Evolutionary conservation across 345 rosid genomes (phyloP).

Genomic region (Isatis tinctoria): DNA sequence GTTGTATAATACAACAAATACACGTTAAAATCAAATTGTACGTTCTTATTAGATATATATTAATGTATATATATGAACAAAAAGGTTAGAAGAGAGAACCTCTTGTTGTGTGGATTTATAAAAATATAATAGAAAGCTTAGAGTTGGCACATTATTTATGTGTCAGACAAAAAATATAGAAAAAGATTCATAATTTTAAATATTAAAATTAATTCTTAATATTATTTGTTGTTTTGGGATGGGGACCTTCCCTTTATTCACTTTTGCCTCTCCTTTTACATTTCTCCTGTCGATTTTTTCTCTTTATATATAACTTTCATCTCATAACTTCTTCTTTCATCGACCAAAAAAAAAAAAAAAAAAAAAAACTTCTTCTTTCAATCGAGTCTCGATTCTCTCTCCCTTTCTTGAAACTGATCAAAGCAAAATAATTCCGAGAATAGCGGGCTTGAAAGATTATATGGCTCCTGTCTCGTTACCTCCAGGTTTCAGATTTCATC

Average conservation of each 20-base stretch:
- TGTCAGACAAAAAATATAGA: neutral
- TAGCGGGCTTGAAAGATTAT: neutral
- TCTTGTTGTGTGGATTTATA: neutral
- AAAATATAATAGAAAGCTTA: neutral
- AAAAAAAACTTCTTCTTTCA: constrained; percentile 6
- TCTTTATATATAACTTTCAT: constrained; percentile 22
- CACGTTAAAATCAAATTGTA: neutral
- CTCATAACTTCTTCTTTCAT: constrained; percentile 6
- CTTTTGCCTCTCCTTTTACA: constrained; percentile 25
- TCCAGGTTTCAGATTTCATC: constrained; percentile 81
- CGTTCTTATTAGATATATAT: neutral
- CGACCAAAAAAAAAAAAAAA: no score
- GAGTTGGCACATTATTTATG: neutral
- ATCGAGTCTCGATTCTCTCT: neutral
- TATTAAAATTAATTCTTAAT: neutral
- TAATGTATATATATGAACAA: neutral
- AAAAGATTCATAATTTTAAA: neutral
- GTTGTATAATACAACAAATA: no score
- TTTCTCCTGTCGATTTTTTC: neutral
- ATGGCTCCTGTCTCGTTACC: constrained; percentile 80
- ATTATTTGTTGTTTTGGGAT: constrained; percentile 21
- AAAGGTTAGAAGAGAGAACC: neutral
- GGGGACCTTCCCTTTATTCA: constrained; percentile 26
- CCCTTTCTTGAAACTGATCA: neutral
- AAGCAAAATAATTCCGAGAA: neutral